Base-by-base conservation (phyloP, 176 grass and related monocot species). In the Phragmites australis region DNA sequence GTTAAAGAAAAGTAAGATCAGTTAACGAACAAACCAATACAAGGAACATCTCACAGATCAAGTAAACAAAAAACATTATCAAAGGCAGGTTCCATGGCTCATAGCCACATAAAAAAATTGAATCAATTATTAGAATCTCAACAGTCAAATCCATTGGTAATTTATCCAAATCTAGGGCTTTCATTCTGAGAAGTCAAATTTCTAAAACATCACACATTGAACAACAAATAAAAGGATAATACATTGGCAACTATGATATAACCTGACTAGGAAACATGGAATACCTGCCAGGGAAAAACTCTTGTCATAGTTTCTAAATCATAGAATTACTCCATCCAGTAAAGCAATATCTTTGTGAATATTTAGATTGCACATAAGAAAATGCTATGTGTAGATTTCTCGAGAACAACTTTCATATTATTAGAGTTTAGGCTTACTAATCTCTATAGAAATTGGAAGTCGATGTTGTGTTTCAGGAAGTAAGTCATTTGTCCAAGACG, bases 91-190 rank as follows among this genome's bases (percentile, higher is more conserved):
- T 39, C 34, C 2, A 37, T 37, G 34, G 34, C 5, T 2, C 29
- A 53, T 2, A 13, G 6, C 19, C 11, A 37, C 50, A 58, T 32
- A 31, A 13, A 45, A 16, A 27, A 68, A 58, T 12, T 58, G 26
- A 58, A 70, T 70, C 26, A 1, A 46, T 34, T 26, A 32, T 49
- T 45, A 44, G 32, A 57, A 70, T 32, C 6, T 81, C 11, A 81
- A 9, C 7, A 30, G 18, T 58, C 17, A 56, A 44, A 47, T 34
- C 52, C 39, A 77, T 26, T 49, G 50, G 51, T 15, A 16, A 66
- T 84, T 74, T 57, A 84, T 47, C 19, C 39, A 47, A 27, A 84
- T 68, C 13, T 37, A 76, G 47, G 21, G 26, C 51, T 34, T 65
- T 40, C 29, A 37, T 27, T 57, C 23, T 41, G 3, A 65, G 15